Evolutionary conservation across 1,139 yeast species (phyloP), one percentile per base, ranked within the genome.

Genomic region (Pichia sp.): DNA sequence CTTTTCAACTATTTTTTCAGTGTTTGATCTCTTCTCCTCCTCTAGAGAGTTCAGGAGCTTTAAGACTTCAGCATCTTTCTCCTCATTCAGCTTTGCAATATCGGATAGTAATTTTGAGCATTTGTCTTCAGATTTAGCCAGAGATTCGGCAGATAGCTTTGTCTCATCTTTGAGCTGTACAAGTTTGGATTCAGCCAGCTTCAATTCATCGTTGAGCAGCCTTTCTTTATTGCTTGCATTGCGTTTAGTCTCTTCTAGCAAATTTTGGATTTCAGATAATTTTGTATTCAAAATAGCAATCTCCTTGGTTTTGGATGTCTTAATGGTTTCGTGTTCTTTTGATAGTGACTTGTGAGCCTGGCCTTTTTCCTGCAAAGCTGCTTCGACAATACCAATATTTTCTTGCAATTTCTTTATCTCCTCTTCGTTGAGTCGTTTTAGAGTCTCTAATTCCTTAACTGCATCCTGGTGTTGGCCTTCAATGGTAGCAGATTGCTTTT

Each of bases 251-350:
- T 17, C 27, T n/a, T 29, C 22, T 13, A 42, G 14, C 11, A 33
- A 30, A 8, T 25, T 4, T 6, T 11, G 14, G 12, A 15, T 25
- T 6, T 4, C 16, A 7, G 12, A 13, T 14, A 25, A 6, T 14
- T 6, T 14, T 10, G 31, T 2, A 13, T 39, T 45, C 14, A 48
- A 25, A 4, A 34, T 28, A 3, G 28, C 23, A 7, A 51, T 34
- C 17, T 53, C 52, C 11, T 33, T 38, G 2, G 32, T 14, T 7
- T 30, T 14, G 3, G 30, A 22, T 18, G 39, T 31, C 32, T 37
- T 37, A n/a, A 37, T 22, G 27, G 42, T 1, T 22, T 39, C 35
- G 22, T 22, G 26, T 10, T 21, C 26, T 5, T 16, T 8, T 12
- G 30, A 13, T 6, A 35, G 19, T 4, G 27, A 14, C 6, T 24